phyloP scores from a whole-genome alignment of 768 basidiomycete genomes.

The Cystofilobasidium capitatum region DNA sequence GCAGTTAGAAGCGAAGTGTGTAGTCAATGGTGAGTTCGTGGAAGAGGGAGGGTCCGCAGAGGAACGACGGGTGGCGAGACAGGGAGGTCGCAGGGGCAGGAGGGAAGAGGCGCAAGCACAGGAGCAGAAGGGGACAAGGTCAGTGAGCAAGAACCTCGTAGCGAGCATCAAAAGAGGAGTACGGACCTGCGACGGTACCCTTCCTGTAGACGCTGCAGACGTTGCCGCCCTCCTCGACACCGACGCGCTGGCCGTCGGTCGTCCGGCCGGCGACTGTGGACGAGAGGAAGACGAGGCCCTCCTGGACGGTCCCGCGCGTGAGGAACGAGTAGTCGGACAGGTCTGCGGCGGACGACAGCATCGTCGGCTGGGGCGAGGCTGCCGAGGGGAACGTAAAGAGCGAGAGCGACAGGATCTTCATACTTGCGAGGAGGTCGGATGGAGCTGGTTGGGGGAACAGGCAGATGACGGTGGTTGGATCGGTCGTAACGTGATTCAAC shows the following conservation, averaged over 20 bases:
- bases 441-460: background rate
- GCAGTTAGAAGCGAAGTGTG: background rate
- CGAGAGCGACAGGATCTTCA: conserved; percentile 28
- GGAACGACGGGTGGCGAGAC: background rate
- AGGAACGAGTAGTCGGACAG: conserved; percentile 26
- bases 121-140: background rate
- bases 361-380: background rate
- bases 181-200: conserved; percentile 60
- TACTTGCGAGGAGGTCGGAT: background rate
- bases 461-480: background rate
- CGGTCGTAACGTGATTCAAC: background rate
- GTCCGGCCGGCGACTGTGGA: conserved; percentile 84
- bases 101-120: background rate
- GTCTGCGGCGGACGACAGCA: conserved; percentile 23
- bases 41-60: background rate
- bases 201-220: conserved; percentile 87
- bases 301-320: conserved; percentile 24
- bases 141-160: background rate
- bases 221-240: conserved; percentile 86
- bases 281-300: conserved; percentile 24
- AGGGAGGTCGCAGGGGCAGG: background rate
- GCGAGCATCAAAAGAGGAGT: background rate
- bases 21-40: background rate
- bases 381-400: conserved; percentile 22
- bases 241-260: conserved; percentile 76